phyloP scores from a whole-genome alignment of 169 alveolate species.

The Eimeria acervulina region DNA sequence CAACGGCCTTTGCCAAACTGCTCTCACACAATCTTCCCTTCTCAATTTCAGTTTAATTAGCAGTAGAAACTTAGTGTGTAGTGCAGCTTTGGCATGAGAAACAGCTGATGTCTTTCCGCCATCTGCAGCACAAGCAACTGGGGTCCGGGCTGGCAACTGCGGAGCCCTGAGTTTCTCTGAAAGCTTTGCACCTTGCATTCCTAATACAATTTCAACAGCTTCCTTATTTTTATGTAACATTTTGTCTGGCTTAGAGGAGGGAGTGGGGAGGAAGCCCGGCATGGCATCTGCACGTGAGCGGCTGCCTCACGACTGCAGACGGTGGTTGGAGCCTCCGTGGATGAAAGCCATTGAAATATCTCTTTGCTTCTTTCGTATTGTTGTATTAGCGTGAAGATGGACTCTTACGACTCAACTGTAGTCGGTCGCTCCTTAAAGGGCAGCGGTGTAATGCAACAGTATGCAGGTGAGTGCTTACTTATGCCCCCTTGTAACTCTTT shows the following conservation, averaged over 20 bases:
- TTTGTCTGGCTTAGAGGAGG: neutral
- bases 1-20: neutral
- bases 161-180: neutral
- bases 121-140: neutral
- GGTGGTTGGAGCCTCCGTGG: neutral
- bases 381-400: neutral
- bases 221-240: neutral
- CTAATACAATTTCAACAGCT: neutral
- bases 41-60: slow-evolving; percentile 5
- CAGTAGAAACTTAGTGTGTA: neutral
- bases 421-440: slow-evolving; percentile 26
- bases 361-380: neutral
- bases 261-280: slow-evolving; percentile 17
- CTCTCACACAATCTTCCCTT: neutral
- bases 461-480: slow-evolving; percentile 14
- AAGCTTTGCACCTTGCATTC: neutral
- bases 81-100: neutral
- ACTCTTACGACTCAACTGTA: neutral
- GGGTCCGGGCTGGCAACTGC: neutral
- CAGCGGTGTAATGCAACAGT: slow-evolving; percentile 17
- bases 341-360: neutral
- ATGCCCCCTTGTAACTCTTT: neutral
- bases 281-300: neutral
- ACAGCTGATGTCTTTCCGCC: neutral
- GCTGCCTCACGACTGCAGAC: neutral